Evolutionary conservation across 106 monocot genomes (phyloP).

Genomic region (Allium cepa): DNA sequence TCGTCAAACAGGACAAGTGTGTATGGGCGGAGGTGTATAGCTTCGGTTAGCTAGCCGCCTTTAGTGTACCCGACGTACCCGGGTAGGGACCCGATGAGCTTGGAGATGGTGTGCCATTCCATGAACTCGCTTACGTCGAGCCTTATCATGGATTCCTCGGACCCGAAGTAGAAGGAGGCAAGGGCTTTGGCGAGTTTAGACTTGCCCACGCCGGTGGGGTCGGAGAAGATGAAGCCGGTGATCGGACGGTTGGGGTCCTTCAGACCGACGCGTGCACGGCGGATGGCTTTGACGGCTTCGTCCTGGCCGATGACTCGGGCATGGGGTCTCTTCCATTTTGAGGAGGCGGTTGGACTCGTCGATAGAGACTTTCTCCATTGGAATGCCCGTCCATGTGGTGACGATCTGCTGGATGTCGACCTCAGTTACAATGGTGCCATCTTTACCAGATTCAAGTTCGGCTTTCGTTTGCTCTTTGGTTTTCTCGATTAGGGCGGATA

Average conservation of each 20-base stretch:
- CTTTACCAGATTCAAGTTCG: constrained; percentile 42
- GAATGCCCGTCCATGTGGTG: constrained; percentile 66
- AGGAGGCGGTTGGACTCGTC: constrained; percentile 67
- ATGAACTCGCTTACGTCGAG: constrained; percentile 82
- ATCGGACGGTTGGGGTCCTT: constrained; percentile 70
- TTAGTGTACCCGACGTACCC: constrained; percentile 78
- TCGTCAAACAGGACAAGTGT: constrained; percentile 73
- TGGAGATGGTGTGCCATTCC: constrained; percentile 70
- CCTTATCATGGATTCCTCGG: constrained; percentile 70
- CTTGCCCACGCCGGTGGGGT: constrained; percentile 68
- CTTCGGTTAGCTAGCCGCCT: constrained; percentile 73
- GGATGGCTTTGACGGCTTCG: constrained; percentile 67
- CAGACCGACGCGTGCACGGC: constrained; percentile 61
- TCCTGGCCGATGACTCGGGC: constrained; percentile 64
- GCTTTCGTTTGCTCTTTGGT: constrained; percentile 59
- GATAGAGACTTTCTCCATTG: constrained; percentile 61
- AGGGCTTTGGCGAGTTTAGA: constrained; percentile 68
- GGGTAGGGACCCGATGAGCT: constrained; percentile 60
- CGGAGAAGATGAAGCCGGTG: constrained; percentile 68
- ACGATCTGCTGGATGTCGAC: constrained; percentile 75
- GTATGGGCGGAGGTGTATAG: constrained; percentile 55
- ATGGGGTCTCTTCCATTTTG: constrained; percentile 77
- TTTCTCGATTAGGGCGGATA: constrained; percentile 49
- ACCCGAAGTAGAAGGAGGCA: constrained; percentile 63
- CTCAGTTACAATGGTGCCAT: constrained; percentile 45